phyloP scores from a whole-genome alignment of 768 basidiomycete genomes.

The Mycena epipterygia region DNA sequence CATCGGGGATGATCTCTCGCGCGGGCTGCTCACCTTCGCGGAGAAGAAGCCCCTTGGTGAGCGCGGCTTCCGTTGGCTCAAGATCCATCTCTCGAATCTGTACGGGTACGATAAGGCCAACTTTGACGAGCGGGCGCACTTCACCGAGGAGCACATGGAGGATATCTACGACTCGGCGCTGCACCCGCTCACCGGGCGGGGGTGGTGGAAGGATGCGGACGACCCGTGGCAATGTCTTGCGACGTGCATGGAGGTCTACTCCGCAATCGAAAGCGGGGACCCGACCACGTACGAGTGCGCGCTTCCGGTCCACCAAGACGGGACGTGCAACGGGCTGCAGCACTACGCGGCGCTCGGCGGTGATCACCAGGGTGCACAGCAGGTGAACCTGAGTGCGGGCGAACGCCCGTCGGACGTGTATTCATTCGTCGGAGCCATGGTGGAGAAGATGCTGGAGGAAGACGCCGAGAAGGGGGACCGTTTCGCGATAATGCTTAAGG shows the following conservation, averaged over 20 bases:
- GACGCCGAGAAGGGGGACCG: slow-evolving; percentile 67
- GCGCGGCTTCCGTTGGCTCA: slow-evolving; percentile 92
- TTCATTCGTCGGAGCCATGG: slow-evolving; percentile 89
- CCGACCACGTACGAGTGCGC: slow-evolving; percentile 71
- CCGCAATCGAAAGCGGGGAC: slow-evolving; percentile 81
- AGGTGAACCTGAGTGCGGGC: slow-evolving; percentile 90
- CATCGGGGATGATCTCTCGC: slow-evolving; percentile 93
- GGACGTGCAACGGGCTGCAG: slow-evolving; percentile 98
- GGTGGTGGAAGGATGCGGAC: slow-evolving; percentile 94
- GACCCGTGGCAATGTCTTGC: slow-evolving; percentile 99
- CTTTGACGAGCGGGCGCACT: slow-evolving; percentile 92
- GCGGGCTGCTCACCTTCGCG: slow-evolving; percentile 89
- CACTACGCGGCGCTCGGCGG: slow-evolving; percentile 99
- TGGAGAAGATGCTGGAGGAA: slow-evolving; percentile 73
- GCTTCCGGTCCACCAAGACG: slow-evolving; percentile 97
- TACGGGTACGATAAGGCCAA: slow-evolving; percentile 95
- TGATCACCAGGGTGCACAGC: slow-evolving; percentile 86
- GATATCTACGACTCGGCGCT: slow-evolving; percentile 88
- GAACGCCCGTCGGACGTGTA: slow-evolving; percentile 96
- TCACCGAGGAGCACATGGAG: slow-evolving; percentile 77
- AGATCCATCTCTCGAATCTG: slow-evolving; percentile 94
- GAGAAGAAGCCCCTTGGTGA: slow-evolving; percentile 84
- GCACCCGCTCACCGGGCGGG: slow-evolving; percentile 78
- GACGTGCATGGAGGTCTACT: slow-evolving; percentile 89
- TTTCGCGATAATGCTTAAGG: slow-evolving; percentile 73